Evolutionary conservation across 805 yeast species (phyloP).

Genomic region (Barnettozyma sucrosica): DNA sequence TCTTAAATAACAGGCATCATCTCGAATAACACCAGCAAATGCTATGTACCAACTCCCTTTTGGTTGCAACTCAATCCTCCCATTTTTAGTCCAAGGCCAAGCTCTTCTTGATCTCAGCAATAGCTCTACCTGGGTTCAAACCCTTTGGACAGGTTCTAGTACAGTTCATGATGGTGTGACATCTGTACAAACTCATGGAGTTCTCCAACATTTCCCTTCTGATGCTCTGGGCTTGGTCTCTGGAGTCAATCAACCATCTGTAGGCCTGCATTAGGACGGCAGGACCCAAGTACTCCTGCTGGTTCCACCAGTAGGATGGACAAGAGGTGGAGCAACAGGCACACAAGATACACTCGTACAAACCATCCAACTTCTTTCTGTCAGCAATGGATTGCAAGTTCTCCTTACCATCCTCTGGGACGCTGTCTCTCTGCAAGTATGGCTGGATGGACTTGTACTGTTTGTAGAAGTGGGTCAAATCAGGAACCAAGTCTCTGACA

Average conservation of each 20-base stretch:
- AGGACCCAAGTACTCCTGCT: slow-evolving; percentile 96
- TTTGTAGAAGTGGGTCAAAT: slow-evolving; percentile 94
- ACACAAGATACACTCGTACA: slow-evolving; percentile 95
- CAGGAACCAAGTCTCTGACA: slow-evolving; percentile 96
- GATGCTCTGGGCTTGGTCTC: slow-evolving; percentile 80
- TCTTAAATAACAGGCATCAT: slow-evolving; percentile 3
- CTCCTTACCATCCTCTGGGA: slow-evolving; percentile 89
- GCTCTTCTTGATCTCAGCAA: slow-evolving; percentile 93
- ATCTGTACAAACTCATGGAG: slow-evolving; percentile 96
- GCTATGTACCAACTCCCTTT: slow-evolving; percentile 1
- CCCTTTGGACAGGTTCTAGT: slow-evolving; percentile 98
- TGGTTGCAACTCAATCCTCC: not conserved
- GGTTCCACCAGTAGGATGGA: slow-evolving; percentile 99
- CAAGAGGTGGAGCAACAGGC: slow-evolving; percentile 99
- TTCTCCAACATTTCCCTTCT: slow-evolving; percentile 91
- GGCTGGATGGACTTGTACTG: slow-evolving; percentile 98
- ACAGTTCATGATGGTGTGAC: slow-evolving; percentile 99
- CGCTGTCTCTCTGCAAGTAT: slow-evolving; percentile 71
- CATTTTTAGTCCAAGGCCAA: slow-evolving; percentile 64
- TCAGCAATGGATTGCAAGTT: slow-evolving; percentile 86
- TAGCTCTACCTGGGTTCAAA: slow-evolving; percentile 94
- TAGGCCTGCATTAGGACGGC: slow-evolving; percentile 99
- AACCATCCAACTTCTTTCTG: slow-evolving; percentile 93
- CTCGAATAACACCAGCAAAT: slow-evolving; percentile 2
- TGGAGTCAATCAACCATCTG: slow-evolving; percentile 96